A percentile compares a stretch with the other conserved stretches of the same genome.
Conservation (phyloP, 2,329 filamentous ascomycete genomes). For the Colletotrichum spaethianum region DNA sequence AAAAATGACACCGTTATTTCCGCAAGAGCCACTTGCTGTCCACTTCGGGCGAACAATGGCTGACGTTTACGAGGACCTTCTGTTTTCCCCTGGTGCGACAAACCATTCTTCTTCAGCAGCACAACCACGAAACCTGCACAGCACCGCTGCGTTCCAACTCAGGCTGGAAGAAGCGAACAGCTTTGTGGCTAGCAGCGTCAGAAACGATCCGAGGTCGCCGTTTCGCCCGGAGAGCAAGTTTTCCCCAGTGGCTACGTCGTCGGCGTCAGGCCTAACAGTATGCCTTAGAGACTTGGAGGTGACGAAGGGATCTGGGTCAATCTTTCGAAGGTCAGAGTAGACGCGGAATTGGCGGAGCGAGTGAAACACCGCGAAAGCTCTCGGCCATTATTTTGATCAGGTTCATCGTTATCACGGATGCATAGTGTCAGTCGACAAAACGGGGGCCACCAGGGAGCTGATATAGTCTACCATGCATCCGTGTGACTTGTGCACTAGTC, state of each 20-base stretch:
- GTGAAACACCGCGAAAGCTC: not conserved
- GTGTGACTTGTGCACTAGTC: not conserved
- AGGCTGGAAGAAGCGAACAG: not conserved
- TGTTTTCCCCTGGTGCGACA: not conserved
- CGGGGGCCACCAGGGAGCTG: not conserved
- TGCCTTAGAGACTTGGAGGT: conserved; percentile 9
- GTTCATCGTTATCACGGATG: not conserved
- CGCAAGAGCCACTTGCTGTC: not conserved
- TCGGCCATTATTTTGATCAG: not conserved
- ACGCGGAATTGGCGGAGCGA: not conserved
- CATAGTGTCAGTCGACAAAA: not conserved
- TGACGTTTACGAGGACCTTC: conserved; percentile 8
- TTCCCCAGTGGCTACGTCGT: not conserved
- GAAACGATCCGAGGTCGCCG: not conserved
- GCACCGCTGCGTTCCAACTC: not conserved
- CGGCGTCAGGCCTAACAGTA: not conserved
- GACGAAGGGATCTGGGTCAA: not conserved
- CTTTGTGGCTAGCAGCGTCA: not conserved
- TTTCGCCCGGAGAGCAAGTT: conserved; percentile 17
- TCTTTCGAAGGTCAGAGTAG: not conserved
- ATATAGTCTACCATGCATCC: not conserved
- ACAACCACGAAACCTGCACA: not conserved
- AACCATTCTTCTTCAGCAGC: not conserved
- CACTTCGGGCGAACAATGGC: not conserved
- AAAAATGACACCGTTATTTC: not conserved